Base-by-base conservation (phyloP, 169 alveolate genomes). In the Plasmodium vinckei region DNA sequence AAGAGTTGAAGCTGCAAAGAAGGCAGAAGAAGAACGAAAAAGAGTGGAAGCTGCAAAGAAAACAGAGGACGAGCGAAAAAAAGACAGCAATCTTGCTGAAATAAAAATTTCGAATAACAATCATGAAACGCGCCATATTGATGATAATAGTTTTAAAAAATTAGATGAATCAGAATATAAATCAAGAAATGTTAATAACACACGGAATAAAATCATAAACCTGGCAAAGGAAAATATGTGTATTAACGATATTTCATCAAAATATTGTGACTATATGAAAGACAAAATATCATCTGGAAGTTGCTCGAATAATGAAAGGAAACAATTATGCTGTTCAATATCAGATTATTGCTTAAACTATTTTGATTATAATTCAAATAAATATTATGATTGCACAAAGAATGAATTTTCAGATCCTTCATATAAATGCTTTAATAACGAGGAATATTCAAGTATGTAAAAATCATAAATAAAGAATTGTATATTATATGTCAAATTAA, bases 331-430 rank as follows among this genome's bases (percentile, higher is more conserved):
- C 13, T 75, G 88, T 10, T 75, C 88, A 61, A 61, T 75, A 33
- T 75, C 88, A 61, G 73, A 75, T 75, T 75, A 61, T 75, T 75
- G 88, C 23, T 47, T 75, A 75, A 57, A 63, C 46, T 75, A 23
- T 46, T 75, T 75, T 75, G 67, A 53, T 75, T 51, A 75, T 75
- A 75, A 53, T 75, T 75, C 88, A 47, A 75, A 61, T 63, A 39
- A 75, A 54, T 75, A 75, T 75, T 75, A 75, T 63, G 73, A 61
- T 33, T 75, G 88, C 17, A 63, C 73, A 39, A 75, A 75, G 39
- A 65, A 1, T 23, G 88, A 75, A 63, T 75, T 75, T 75, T 59
- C 67, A 53, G 75, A 75, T 51, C 72, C 67, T 15, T 33, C 42
- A 23, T 75, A 75, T 64, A 75, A 49, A 75, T 75, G 88, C n/a